Percentiles rank a stretch among this genome's conserved stretches.
phyloP scores from a whole-genome alignment of 2,329 filamentous ascomycete species.

The Fusarium solani-melongenae region DNA sequence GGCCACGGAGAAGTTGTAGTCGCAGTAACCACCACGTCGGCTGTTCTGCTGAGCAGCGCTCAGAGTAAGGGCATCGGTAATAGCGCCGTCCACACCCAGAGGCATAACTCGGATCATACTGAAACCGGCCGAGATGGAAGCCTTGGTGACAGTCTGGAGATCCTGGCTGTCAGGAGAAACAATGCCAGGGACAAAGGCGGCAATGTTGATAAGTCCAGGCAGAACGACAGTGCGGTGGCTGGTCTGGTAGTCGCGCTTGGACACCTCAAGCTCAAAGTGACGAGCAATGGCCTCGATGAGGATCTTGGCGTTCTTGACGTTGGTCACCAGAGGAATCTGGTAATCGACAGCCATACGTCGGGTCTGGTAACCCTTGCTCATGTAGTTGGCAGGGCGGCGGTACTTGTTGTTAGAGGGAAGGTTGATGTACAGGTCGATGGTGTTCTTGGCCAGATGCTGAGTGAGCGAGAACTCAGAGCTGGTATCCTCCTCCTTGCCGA shows the following conservation, averaged over 20 bases:
- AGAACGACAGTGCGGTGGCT: constrained; percentile 82
- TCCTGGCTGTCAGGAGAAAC: constrained; percentile 73
- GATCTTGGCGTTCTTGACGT: constrained; percentile 99
- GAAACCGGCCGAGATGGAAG: constrained; percentile 80
- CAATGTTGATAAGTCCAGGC: constrained; percentile 81
- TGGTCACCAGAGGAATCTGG: constrained; percentile 96
- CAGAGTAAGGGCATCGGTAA: constrained; percentile 78
- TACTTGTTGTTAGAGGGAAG: constrained; percentile 98
- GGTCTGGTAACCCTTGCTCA: constrained; percentile 97
- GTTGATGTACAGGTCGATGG: constrained; percentile 99
- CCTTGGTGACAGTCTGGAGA: constrained; percentile 76
- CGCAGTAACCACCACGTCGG: constrained; percentile 75
- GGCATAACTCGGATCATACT: constrained; percentile 86
- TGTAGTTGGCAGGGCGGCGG: constrained; percentile 95
- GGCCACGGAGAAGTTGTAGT: constrained; percentile 83
- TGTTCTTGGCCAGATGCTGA: constrained; percentile 95
- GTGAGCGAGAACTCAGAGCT: constrained; percentile 97
- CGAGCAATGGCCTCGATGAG: constrained; percentile 93
- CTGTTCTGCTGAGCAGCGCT: constrained; percentile 78
- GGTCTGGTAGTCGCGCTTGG: constrained; percentile 89
- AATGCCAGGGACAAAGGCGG: constrained; percentile 82
- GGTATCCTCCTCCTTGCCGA: constrained; percentile 83
- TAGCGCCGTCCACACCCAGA: constrained; percentile 76
- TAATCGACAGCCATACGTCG: constrained; percentile 98
- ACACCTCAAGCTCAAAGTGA: constrained; percentile 86